Percentiles rank a stretch among this genome's conserved stretches.
These are phyloP conservation scores for Echinochloa phyllopogon DNA, from an alignment of 176 grass and related monocot species.

Conservation along the genomic window DNA sequence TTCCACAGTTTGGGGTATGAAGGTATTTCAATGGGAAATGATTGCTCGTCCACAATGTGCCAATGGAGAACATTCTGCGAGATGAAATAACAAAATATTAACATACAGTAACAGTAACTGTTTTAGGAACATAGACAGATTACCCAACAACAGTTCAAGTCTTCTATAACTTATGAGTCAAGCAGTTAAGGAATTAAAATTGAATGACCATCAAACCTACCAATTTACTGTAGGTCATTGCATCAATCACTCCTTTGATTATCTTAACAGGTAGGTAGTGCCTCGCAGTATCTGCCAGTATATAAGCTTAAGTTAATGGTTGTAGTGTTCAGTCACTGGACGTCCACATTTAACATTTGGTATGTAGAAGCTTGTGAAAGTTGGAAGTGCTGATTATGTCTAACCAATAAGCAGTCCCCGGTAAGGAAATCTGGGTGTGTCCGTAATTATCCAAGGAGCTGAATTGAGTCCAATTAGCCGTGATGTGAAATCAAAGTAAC, in stretches of 20 bases:
- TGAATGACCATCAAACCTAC: constrained; percentile 51
- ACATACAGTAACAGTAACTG: constrained; percentile 30
- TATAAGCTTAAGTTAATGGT: constrained; percentile 11
- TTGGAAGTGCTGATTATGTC: constrained; percentile 33
- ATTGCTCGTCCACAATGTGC: constrained; percentile 88
- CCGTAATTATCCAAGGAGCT: constrained; percentile 87
- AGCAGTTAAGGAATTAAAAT: constrained; percentile 1
- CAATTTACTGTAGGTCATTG: constrained; percentile 97
- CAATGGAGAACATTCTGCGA: constrained; percentile 94
- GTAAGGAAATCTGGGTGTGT: constrained; percentile 92
- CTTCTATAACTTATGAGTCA: constrained; percentile 21
- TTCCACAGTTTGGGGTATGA: constrained; percentile 90
- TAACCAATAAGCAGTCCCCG: constrained; percentile 93
- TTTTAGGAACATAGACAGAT: constrained; percentile 27
- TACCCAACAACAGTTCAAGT: background rate
- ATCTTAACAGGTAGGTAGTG: constrained; percentile 76
- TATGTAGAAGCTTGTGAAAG: constrained; percentile 24
- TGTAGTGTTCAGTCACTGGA: background rate
- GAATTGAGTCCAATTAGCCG: constrained; percentile 70
- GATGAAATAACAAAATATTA: constrained; percentile 25
- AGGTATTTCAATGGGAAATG: constrained; percentile 94
- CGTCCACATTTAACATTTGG: background rate
- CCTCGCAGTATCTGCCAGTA: constrained; percentile 77
- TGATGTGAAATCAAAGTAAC: constrained; percentile 84
- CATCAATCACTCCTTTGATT: constrained; percentile 96